Conservation (phyloP, 1,139 yeast genomes). For the Blastobotrys serpentis region DNA sequence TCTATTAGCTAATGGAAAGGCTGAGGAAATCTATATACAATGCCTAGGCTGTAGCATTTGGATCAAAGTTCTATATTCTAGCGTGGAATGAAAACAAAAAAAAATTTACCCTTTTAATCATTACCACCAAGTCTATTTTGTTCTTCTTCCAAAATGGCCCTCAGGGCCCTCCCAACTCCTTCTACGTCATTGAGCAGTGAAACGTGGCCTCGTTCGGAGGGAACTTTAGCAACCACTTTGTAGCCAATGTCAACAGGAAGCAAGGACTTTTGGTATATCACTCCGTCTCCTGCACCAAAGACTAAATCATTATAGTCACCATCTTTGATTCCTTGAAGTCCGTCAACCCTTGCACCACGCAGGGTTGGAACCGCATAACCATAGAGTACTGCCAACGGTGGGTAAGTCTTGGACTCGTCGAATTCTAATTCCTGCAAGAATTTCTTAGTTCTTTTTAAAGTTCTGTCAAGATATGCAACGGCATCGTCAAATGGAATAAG, state of each 20-base stretch:
- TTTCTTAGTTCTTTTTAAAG: constrained; percentile 58
- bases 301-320: constrained; percentile 75
- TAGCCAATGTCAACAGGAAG: constrained; percentile 77
- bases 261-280: constrained; percentile 76
- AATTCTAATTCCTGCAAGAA: constrained; percentile 60
- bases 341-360: constrained; percentile 67
- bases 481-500: constrained; percentile 57
- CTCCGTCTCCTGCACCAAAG: constrained; percentile 94
- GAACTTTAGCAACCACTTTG: constrained; percentile 63
- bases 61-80: constrained; percentile 70
- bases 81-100: constrained; percentile 21
- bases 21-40: constrained; percentile 69
- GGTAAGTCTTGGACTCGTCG: constrained; percentile 55
- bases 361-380: constrained; percentile 84
- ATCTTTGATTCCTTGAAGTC: constrained; percentile 58
- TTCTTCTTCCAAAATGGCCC: constrained; percentile 47
- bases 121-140: constrained; percentile 8
- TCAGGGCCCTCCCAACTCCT: constrained; percentile 68
- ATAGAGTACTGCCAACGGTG: constrained; percentile 79
- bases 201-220: constrained; percentile 73
- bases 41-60: constrained; percentile 82
- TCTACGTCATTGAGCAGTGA: constrained; percentile 71
- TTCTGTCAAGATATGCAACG: constrained; percentile 59
- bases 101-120: neutral
- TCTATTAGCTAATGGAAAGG: constrained; percentile 51